Base-by-base conservation (phyloP, 2,329 filamentous ascomycete species). In the Fusarium nanum region DNA sequence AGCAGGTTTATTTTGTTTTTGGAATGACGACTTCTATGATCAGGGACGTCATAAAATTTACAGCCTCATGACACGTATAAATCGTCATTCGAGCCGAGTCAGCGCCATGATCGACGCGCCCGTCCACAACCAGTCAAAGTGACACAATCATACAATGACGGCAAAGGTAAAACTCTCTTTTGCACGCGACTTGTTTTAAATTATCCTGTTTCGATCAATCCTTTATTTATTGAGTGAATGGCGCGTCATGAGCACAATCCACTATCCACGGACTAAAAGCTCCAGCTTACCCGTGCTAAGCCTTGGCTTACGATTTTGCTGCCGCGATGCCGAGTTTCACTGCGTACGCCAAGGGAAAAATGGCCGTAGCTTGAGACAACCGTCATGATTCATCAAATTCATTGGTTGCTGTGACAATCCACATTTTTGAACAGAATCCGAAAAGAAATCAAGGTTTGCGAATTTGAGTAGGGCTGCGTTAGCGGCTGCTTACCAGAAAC, bases 281-380 rank as follows among this genome's bases (percentile, higher is more conserved):
- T 40, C 34, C 49, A 16, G 3, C 7, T 6, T 5, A 14, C 18
- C 8, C 9, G 4, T 40, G 30, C 6, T 13, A 8, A 5, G 12
- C 16, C 47, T 50, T 50, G 32, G 32, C 49, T 23, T 52, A 52
- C 22, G 49, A 41, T 5, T 16, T 41, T 12, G 5, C 20, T 52
- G 32, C 32, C 49, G 49, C 27, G 12, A 5, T 52, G 32, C 49
- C 49, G 49, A 41, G 23, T 52, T 12, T 2, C 23, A 22, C 16
- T 34, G 49, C 49, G 49, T 42, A 41, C 18, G 49, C 49, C 49
- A 52, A 52, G 49, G 7, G 11, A 28, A 9, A 28, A 18, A 52
- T 23, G 20, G 34, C 5, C n/a, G 27, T 16, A 20, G 32, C 14
- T 12, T 27, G 3, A 27, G 6, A 27, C 9, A 12, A 14, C 5